Conservation (phyloP, 305 asterid genomes). For the Fraxinus angustifolia region DNA sequence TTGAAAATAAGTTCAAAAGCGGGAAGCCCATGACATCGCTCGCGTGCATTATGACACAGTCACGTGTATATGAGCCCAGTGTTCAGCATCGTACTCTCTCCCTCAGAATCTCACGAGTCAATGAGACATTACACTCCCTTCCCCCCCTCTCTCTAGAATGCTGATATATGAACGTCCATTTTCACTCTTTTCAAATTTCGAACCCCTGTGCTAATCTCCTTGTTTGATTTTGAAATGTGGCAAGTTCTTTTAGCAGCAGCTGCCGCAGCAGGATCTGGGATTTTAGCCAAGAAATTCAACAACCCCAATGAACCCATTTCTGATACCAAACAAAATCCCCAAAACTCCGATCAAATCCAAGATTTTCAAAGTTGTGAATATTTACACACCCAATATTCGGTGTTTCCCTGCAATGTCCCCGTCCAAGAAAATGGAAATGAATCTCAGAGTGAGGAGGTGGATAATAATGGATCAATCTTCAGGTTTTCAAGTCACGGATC, state of each 20-base stretch:
- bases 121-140: background rate
- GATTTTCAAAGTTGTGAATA: background rate
- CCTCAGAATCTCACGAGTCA: conserved; percentile 14
- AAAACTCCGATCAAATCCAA: conserved; percentile 13
- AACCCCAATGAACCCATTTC: conserved; percentile 33
- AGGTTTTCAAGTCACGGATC: conserved; percentile 57
- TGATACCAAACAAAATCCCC: conserved; percentile 21
- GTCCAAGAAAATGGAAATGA: conserved; percentile 16
- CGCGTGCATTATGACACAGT: conserved; percentile 2
- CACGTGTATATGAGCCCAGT: background rate
- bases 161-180: background rate
- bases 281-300: conserved; percentile 63
- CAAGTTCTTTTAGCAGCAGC: conserved; percentile 50
- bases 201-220: background rate
- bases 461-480: conserved; percentile 44
- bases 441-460: conserved; percentile 19
- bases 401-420: conserved; percentile 15
- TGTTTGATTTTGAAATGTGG: conserved; percentile 50
- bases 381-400: conserved; percentile 28
- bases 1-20: conserved; percentile 9
- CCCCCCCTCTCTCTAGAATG: conserved; percentile 11
- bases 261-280: conserved; percentile 61
- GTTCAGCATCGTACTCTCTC: background rate
- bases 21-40: conserved; percentile 18
- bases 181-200: background rate